Conservation (phyloP, 805 yeast species). For the Zygosaccharomyces siamensis region DNA sequence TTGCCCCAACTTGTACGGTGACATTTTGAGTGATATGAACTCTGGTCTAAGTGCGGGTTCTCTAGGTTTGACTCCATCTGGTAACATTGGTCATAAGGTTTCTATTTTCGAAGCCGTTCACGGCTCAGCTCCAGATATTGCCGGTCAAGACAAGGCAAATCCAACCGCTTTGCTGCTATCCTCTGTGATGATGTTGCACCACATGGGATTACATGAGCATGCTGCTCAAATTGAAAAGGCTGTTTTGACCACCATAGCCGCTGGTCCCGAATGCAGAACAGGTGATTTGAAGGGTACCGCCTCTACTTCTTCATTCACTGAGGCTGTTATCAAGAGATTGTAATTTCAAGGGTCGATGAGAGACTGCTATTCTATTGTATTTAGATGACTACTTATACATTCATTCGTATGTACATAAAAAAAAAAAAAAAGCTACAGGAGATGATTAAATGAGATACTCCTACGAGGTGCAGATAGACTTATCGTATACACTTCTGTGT, state of each 20-base stretch:
- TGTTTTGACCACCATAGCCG: conserved; percentile 81
- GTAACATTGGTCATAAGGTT: conserved; percentile 98
- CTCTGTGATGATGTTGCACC: conserved; percentile 98
- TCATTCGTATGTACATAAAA: conserved; percentile 5
- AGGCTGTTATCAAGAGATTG: conserved; percentile 69
- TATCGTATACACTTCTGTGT: too few relatives aligned
- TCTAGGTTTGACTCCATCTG: conserved; percentile 97
- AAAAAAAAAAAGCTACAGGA: neutral
- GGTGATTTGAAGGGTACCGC: conserved; percentile 90
- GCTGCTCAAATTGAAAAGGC: conserved; percentile 88
- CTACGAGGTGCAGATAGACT: too few relatives aligned
- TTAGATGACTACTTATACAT: conserved; percentile 7
- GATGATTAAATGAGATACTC: neutral
- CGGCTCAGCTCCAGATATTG: conserved; percentile 99
- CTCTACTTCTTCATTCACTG: conserved; percentile 82
- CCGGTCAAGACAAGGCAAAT: conserved; percentile 98
- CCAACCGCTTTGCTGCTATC: conserved; percentile 96
- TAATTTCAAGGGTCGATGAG: conserved; percentile 6
- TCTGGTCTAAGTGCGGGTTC: conserved; percentile 95
- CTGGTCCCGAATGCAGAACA: conserved; percentile 94
- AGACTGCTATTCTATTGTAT: neutral
- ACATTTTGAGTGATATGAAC: conserved; percentile 95
- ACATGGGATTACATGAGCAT: conserved; percentile 80
- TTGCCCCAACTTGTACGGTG: conserved; percentile 99
- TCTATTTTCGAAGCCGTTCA: conserved; percentile 99